Conservation (phyloP, 2,329 filamentous ascomycete genomes). For the Neoascochyta sp. region DNA sequence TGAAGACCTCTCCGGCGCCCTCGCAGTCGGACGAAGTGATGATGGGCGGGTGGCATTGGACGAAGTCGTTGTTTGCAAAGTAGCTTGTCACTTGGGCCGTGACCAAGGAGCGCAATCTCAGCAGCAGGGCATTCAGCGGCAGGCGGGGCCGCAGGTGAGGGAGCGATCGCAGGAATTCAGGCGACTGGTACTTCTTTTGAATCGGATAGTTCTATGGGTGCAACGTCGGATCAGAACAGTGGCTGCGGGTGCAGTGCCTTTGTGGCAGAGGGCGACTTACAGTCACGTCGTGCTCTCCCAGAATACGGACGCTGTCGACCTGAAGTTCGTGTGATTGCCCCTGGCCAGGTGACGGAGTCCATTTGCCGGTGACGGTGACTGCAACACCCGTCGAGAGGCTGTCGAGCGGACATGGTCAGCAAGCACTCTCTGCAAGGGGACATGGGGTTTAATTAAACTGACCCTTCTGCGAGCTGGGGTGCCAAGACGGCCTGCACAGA, state of each 20-base stretch:
- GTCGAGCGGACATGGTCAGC: conserved; percentile 15
- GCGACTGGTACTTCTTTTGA: conserved; percentile 92
- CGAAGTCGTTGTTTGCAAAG: conserved; percentile 67
- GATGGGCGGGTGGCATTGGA: conserved; percentile 86
- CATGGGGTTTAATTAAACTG: conserved; percentile 37
- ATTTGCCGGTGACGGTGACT: conserved; percentile 72
- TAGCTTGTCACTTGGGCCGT: conserved; percentile 70
- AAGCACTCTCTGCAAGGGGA: conserved; percentile 3
- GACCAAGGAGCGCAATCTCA: conserved; percentile 78
- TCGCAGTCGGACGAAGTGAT: conserved; percentile 97
- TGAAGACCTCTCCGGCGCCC: conserved; percentile 91
- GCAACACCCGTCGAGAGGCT: conserved; percentile 81
- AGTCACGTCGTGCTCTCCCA: conserved; percentile 75
- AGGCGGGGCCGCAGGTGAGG: conserved; percentile 83
- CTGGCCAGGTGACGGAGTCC: conserved; percentile 66
- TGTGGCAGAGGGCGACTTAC: conserved; percentile 61
- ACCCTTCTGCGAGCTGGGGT: conserved; percentile 69
- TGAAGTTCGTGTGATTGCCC: conserved; percentile 78
- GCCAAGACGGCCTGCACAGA: conserved; percentile 77
- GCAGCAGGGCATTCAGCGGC: conserved; percentile 72
- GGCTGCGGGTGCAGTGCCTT: conserved; percentile 1
- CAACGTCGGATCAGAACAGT: conserved; percentile 14
- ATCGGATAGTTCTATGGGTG: conserved; percentile 73
- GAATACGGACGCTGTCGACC: conserved; percentile 62
- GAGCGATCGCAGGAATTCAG: conserved; percentile 82